Percentiles rank a stretch among this genome's conserved stretches.
These are phyloP conservation scores for Ophiostoma perfectum DNA, from an alignment of 2,329 filamentous ascomycete species.

Conservation along the genomic window DNA sequence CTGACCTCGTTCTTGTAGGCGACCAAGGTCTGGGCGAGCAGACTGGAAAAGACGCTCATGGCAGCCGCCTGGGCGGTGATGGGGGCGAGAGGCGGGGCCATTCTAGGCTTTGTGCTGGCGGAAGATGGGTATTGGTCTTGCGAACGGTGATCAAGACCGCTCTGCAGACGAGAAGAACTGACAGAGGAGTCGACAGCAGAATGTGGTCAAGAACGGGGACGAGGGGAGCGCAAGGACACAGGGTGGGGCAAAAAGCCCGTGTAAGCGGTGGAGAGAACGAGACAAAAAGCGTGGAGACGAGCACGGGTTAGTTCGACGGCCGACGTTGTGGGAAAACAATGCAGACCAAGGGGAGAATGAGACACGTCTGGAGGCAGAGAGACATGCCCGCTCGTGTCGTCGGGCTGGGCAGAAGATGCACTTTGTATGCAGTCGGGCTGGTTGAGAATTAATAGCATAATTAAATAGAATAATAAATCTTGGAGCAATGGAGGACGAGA, in stretches of 20 bases:
- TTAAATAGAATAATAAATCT: background rate
- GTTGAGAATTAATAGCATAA: background rate
- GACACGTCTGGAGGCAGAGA: too few species aligned
- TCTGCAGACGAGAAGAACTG: background rate
- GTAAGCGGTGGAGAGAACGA: too few species aligned
- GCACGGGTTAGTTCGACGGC: background rate
- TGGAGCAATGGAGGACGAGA: background rate
- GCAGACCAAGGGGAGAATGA: background rate
- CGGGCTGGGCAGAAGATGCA: background rate
- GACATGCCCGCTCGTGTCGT: background rate
- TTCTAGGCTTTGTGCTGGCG: background rate
- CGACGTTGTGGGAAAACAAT: background rate
- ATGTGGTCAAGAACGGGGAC: too few species aligned
- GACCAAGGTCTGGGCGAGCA: conserved; percentile 66
- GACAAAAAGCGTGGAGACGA: background rate
- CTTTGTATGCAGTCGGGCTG: background rate
- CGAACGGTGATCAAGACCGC: background rate
- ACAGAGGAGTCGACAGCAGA: background rate
- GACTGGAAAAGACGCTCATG: conserved; percentile 62
- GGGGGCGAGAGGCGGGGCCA: conserved; percentile 46
- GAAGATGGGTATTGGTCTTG: background rate
- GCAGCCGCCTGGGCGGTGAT: conserved; percentile 61
- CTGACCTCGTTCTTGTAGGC: conserved; percentile 57
- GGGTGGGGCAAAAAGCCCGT: background rate
- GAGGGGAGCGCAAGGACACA: background rate